Percentiles rank a stretch among this genome's conserved stretches.
These are phyloP conservation scores for Syzygium aromaticum DNA, from an alignment of 345 rosid genomes.

Conservation along the genomic window DNA sequence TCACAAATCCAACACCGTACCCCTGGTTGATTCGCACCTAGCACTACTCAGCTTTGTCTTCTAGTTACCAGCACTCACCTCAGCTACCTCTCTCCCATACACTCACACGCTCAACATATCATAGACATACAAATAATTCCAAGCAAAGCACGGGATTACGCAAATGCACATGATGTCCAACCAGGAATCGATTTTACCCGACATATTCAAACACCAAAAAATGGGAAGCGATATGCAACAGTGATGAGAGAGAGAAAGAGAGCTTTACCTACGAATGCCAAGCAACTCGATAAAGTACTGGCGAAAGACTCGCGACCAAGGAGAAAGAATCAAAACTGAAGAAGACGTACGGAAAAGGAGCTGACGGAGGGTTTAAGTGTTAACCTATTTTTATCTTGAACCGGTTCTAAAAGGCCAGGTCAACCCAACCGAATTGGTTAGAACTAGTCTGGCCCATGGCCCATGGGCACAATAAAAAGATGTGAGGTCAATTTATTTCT, in stretches of 20 bases:
- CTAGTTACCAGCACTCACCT: background rate
- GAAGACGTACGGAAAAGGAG: background rate
- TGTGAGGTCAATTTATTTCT: background rate
- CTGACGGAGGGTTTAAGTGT: background rate
- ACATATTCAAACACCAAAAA: background rate
- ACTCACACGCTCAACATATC: too few relatives aligned
- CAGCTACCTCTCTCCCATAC: background rate
- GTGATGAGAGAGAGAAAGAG: background rate
- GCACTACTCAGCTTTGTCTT: background rate
- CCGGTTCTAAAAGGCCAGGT: background rate
- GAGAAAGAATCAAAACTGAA: background rate
- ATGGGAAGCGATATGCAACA: background rate
- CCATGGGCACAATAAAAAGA: background rate
- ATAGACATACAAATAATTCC: too few relatives aligned
- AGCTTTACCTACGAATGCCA: background rate
- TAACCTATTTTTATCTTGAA: background rate
- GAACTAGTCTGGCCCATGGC: background rate
- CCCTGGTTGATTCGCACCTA: too few relatives aligned
- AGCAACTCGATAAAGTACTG: background rate
- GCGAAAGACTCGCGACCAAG: background rate
- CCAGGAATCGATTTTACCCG: background rate
- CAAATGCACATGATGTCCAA: background rate
- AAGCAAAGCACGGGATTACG: too few relatives aligned
- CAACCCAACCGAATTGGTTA: background rate
- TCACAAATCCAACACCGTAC: too few relatives aligned